Conservation (phyloP, 768 basidiomycete genomes). For the Guyanaporus albipodus region DNA sequence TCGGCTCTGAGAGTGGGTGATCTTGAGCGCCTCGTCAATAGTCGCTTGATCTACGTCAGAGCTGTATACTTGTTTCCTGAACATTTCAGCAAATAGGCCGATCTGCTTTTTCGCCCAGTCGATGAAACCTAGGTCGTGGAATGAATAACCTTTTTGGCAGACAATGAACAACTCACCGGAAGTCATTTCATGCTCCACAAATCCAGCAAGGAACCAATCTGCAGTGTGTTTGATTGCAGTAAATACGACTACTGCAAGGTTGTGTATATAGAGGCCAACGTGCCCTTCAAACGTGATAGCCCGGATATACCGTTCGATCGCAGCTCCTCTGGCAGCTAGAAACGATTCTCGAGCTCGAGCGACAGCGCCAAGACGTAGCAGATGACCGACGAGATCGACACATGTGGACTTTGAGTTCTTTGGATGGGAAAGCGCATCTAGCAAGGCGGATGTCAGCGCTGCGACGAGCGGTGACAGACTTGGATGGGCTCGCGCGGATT, state of each 20-base stretch:
- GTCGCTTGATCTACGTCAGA: constrained; percentile 68
- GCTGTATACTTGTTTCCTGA: constrained; percentile 88
- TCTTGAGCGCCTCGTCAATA: constrained; percentile 72
- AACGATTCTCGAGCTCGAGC: constrained; percentile 81
- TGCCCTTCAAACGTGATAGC: constrained; percentile 90
- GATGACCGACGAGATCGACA: constrained; percentile 64
- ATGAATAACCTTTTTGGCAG: not conserved
- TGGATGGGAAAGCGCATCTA: constrained; percentile 69
- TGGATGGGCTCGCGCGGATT: constrained; percentile 74
- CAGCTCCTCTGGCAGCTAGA: constrained; percentile 68
- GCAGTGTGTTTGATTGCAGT: constrained; percentile 95
- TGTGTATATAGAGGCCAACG: constrained; percentile 78
- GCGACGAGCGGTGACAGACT: constrained; percentile 60
- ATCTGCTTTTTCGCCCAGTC: constrained; percentile 91
- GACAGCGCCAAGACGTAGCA: constrained; percentile 71
- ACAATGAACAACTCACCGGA: constrained; percentile 57
- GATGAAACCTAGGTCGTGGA: constrained; percentile 65
- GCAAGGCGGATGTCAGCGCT: constrained; percentile 64
- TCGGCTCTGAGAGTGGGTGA: constrained; percentile 76
- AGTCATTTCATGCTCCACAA: constrained; percentile 92
- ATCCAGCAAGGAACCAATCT: constrained; percentile 96
- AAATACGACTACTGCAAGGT: constrained; percentile 85
- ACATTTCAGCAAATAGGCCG: constrained; percentile 77
- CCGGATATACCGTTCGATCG: constrained; percentile 74
- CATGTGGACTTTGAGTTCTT: constrained; percentile 75